Conservation (phyloP, 2,329 filamentous ascomycete genomes). For the Catunica adiposa region DNA sequence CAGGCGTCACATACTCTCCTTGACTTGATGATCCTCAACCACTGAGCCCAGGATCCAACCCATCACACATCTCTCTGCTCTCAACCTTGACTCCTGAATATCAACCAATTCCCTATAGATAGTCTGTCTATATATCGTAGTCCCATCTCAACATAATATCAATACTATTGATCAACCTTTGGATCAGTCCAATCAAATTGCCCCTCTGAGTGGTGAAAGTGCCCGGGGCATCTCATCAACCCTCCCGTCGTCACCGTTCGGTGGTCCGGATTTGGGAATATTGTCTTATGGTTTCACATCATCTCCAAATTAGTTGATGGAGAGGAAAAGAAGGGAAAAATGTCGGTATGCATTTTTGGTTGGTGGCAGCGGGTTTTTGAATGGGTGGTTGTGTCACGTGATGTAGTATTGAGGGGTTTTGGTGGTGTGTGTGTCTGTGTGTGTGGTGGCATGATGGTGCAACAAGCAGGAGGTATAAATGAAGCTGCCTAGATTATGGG, state of each 20-base stretch:
- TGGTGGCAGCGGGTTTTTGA: not conserved
- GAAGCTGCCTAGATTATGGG: no score
- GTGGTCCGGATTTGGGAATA: constrained; percentile 2
- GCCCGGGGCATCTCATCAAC: constrained; percentile 50
- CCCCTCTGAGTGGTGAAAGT: constrained; percentile 44
- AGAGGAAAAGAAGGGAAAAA: constrained; percentile 27
- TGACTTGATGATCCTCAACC: no score
- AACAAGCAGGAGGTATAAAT: no score
- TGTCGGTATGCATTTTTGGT: no score
- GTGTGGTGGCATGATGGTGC: not conserved
- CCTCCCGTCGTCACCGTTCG: constrained; percentile 16
- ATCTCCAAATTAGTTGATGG: constrained; percentile 64
- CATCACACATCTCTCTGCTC: no score
- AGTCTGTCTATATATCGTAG: not conserved
- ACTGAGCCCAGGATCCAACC: no score
- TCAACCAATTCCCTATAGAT: no score
- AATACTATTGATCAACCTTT: constrained; percentile 23
- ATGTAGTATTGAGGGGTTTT: not conserved
- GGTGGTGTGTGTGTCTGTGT: not conserved
- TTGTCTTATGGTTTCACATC: constrained; percentile 46
- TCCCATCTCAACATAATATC: not conserved
- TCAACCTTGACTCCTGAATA: no score
- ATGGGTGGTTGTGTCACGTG: not conserved
- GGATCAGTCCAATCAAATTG: constrained; percentile 49
- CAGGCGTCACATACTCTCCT: no score